Evolutionary conservation across 2,329 filamentous ascomycete genomes (phyloP).

Genomic region (Aureobasidium zeae): DNA sequence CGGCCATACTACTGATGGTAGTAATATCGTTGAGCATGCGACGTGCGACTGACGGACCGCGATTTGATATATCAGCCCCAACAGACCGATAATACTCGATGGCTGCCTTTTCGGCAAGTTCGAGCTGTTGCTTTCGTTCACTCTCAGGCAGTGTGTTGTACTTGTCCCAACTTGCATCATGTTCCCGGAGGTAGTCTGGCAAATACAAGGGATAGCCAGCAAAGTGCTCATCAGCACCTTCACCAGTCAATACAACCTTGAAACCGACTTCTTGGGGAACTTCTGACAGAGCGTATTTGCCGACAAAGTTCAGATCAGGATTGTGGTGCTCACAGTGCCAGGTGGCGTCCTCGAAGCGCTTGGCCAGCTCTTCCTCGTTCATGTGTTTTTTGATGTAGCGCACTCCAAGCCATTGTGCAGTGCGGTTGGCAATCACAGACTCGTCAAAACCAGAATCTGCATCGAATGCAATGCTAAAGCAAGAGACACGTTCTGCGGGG

Average conservation of each 20-base stretch:
- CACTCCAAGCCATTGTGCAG: conserved; percentile 41
- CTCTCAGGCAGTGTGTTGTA: conserved; percentile 22
- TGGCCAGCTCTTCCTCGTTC: conserved; percentile 36
- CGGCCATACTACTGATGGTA: conserved; percentile 30
- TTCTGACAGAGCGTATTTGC: conserved; percentile 41
- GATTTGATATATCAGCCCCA: conserved; percentile 23
- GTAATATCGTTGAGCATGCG: conserved; percentile 34
- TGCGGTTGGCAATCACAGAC: conserved; percentile 40
- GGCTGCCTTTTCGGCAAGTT: conserved; percentile 22
- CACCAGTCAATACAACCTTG: conserved; percentile 46
- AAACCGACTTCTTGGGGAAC: conserved; percentile 38
- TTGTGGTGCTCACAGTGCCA: conserved; percentile 39
- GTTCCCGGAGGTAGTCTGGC: conserved; percentile 41
- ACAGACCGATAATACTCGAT: conserved; percentile 23
- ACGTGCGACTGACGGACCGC: conserved; percentile 25
- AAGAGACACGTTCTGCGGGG: conserved; percentile 33
- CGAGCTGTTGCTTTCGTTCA: conserved; percentile 20
- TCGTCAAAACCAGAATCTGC: conserved; percentile 43
- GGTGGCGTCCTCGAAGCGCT: conserved; percentile 36
- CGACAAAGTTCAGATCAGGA: conserved; percentile 46
- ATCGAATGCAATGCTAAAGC: conserved; percentile 47
- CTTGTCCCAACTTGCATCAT: conserved; percentile 31
- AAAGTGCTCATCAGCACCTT: conserved; percentile 43
- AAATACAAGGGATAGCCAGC: conserved; percentile 42
- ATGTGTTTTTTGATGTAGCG: conserved; percentile 36